Base-by-base conservation (phyloP, 2,329 filamentous ascomycete species). In the Lasiodiplodia hormozganensis region DNA sequence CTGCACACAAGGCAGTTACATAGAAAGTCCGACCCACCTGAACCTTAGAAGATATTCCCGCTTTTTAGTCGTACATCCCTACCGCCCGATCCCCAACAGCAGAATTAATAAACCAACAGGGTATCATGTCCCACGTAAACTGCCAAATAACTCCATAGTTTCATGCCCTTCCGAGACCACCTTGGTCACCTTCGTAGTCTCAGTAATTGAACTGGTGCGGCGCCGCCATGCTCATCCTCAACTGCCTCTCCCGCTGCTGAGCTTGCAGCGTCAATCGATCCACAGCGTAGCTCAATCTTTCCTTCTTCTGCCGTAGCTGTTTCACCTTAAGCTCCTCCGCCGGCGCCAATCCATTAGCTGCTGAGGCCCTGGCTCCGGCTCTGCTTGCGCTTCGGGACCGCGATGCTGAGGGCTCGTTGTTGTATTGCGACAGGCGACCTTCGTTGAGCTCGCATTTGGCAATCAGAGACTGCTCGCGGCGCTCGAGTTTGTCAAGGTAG, bases 251-350 rank as follows among this genome's bases (percentile, higher is more conserved):
- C 76, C 86, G 82, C 80, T 97, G 94, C 73, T 89, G 85, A n/a
- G 93, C 91, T 82, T 97, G 93, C 74, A 97, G 77, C 83, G 96
- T 92, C 72, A 97, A 80, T 70, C 94, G 86, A 77, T 96, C 93
- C 21, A 97, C 92, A 34, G 92, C 91, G 82, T 96, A 97, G 77
- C 92, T 90, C 73, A 97, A 81, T 62, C 93, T 88, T 79, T 97
- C 93, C 80, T 93, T 95, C 80, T 93, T 91, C 83, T 94, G 92
- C 69, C 88, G 84, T 68, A 96, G 80, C 71, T 92, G 90, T 74
- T 88, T 89, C 70, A 93, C 83, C 74, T 87, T 88, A 72, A 84
- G 70, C 69, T 86, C 83, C 68, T 87, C 85, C 75, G 87, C 81
- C 69, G 78, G 73, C 8, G 73, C 68, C 71, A 81, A 72, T 67